phyloP scores from a whole-genome alignment of 306 rosid genomes.

The Acacia crassicarpa region DNA sequence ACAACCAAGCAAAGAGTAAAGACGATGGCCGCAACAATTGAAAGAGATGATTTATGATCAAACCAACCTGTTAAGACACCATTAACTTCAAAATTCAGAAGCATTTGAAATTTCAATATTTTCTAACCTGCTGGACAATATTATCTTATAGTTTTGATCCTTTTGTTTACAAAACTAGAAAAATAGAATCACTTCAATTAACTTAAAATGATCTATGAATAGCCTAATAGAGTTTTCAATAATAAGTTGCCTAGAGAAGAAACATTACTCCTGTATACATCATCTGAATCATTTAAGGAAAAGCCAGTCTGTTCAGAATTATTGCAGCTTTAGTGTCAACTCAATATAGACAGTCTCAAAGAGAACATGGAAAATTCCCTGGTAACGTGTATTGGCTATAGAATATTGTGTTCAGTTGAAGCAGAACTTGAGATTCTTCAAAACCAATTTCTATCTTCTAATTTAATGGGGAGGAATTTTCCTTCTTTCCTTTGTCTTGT shows the following conservation, averaged over 20 bases:
- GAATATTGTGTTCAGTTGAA: neutral
- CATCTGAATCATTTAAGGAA: slow-evolving; percentile 10
- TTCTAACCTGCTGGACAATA: neutral
- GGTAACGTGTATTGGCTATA: slow-evolving; percentile 8
- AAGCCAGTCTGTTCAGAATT: neutral
- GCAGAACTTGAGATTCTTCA: slow-evolving; percentile 19
- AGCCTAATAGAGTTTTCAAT: neutral
- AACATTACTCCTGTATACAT: slow-evolving; percentile 9
- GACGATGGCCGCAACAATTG: slow-evolving; percentile 2
- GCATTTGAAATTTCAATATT: slow-evolving; percentile 21
- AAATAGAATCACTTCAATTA: neutral
- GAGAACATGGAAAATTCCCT: neutral
- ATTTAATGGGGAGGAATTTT: neutral
- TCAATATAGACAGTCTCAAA: neutral
- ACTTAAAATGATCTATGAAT: neutral
- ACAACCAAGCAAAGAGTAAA: slow-evolving; percentile 1
- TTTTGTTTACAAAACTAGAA: slow-evolving; percentile 10
- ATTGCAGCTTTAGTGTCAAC: slow-evolving; percentile 1
- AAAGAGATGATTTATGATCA: neutral
- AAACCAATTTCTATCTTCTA: neutral
- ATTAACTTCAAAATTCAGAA: slow-evolving; percentile 16
- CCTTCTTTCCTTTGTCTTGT: neutral
- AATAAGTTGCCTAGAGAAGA: slow-evolving; percentile 7
- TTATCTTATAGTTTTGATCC: slow-evolving; percentile 11
- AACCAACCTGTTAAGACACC: slow-evolving; percentile 23